Percentiles rank a stretch among this genome's conserved stretches.
These are phyloP conservation scores for Eleusine indica DNA, from an alignment of 176 grass and related monocot genomes.

Conservation along the genomic window DNA sequence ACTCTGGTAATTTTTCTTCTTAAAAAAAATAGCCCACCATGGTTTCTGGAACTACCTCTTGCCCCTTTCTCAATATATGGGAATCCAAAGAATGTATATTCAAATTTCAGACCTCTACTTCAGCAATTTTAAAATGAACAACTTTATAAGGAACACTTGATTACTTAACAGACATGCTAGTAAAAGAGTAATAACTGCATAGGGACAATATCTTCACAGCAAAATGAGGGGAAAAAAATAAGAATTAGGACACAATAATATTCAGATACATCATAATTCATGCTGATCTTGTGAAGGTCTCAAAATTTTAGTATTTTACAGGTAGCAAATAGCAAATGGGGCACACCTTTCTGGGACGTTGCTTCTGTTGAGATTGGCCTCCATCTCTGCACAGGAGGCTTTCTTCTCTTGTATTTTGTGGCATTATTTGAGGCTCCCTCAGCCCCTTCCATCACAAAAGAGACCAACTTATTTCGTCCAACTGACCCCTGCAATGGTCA, in stretches of 20 bases:
- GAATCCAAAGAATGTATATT: neutral
- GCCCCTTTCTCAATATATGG: neutral
- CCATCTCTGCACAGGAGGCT: constrained; percentile 56
- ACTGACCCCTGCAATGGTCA: constrained; percentile 38
- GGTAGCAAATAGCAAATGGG: constrained; percentile 5
- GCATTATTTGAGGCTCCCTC: constrained; percentile 31
- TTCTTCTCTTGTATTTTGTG: constrained; percentile 41
- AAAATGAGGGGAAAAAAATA: neutral
- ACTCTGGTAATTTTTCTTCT: no score
- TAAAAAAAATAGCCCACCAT: neutral
- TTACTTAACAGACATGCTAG: neutral
- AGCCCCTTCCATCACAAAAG: constrained; percentile 43
- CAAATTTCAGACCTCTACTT: neutral
- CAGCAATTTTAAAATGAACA: neutral
- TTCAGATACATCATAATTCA: neutral
- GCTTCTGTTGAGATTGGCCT: constrained; percentile 59
- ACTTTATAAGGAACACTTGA: neutral
- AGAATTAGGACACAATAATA: neutral
- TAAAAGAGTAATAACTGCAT: neutral
- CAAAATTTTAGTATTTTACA: neutral
- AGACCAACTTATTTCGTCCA: constrained; percentile 33
- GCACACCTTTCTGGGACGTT: constrained; percentile 44
- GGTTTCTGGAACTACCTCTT: neutral
- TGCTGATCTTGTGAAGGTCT: neutral
- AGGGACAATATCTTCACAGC: neutral